phyloP scores from a whole-genome alignment of 495 filamentous ascomycete genomes.

The Aspergillus hancockii region DNA sequence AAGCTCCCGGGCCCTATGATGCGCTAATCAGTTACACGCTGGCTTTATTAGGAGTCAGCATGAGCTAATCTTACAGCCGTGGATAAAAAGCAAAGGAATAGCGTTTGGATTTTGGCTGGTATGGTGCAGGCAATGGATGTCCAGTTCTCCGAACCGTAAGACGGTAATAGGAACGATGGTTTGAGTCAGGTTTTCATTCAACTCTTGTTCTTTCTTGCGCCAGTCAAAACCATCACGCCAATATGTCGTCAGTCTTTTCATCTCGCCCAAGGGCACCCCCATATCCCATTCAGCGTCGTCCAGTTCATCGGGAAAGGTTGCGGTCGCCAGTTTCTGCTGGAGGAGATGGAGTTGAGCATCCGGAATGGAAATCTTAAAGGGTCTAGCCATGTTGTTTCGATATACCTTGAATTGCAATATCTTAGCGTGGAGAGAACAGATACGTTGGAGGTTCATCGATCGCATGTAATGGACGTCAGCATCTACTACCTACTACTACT shows the following conservation, averaged over 20 bases:
- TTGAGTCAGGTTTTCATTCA: conserved; percentile 45
- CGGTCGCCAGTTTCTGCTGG: conserved; percentile 41
- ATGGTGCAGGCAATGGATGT: conserved; percentile 55
- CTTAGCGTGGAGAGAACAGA: background rate
- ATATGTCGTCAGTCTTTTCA: conserved; percentile 44
- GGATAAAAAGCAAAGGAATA: conserved; percentile 62
- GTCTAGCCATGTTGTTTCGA: conserved; percentile 19
- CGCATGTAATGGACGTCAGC: background rate
- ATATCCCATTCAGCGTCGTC: conserved; percentile 47
- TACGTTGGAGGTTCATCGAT: background rate
- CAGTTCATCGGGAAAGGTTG: conserved; percentile 50
- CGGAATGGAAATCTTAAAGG: conserved; percentile 45
- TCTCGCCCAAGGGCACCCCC: conserved; percentile 48
- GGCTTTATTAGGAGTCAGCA: background rate
- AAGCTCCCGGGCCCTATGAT: conserved; percentile 66
- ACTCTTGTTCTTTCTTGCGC: conserved; percentile 39
- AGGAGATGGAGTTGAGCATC: conserved; percentile 40
- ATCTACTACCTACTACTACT: too few species aligned
- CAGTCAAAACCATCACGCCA: conserved; percentile 54
- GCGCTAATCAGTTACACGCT: background rate
- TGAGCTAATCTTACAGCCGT: conserved; percentile 48
- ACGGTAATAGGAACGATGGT: conserved; percentile 35
- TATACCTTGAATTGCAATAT: background rate
- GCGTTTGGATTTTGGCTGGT: conserved; percentile 48
- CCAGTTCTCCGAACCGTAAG: conserved; percentile 43